Conservation (phyloP, 2,329 filamentous ascomycete genomes). For the Penicillium sp. region DNA sequence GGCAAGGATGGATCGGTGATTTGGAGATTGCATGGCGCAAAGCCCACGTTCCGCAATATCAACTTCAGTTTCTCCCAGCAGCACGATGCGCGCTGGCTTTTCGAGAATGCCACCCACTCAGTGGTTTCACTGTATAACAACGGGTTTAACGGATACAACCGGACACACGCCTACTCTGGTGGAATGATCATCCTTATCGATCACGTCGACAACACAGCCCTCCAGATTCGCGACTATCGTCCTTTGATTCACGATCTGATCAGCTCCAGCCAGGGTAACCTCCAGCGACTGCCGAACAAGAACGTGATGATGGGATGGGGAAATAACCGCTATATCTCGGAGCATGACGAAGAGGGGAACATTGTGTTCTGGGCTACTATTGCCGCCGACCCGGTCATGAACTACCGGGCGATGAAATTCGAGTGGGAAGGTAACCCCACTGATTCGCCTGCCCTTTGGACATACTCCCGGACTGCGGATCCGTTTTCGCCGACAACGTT, state of each 20-base stretch:
- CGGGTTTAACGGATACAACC: constrained; percentile 43
- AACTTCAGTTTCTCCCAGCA: constrained; percentile 47
- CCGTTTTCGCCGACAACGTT: constrained; percentile 29
- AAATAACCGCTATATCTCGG: constrained; percentile 42
- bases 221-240: constrained; percentile 32
- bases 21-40: constrained; percentile 39
- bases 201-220: constrained; percentile 37
- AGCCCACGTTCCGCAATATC: constrained; percentile 38
- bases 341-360: constrained; percentile 39
- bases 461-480: constrained; percentile 33
- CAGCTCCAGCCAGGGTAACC: constrained; percentile 42
- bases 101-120: constrained; percentile 40
- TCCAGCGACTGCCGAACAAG: constrained; percentile 38
- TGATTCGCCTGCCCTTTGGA: constrained; percentile 43
- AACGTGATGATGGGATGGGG: constrained; percentile 45
- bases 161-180: constrained; percentile 38
- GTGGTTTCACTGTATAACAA: constrained; percentile 44
- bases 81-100: constrained; percentile 43
- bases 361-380: constrained; percentile 40
- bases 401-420: constrained; percentile 45
- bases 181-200: constrained; percentile 43
- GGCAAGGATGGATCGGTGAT: constrained; percentile 40
- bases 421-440: constrained; percentile 43
- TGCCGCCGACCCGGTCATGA: constrained; percentile 37
- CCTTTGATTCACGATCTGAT: constrained; percentile 26